Conservation (phyloP, 2,329 filamentous ascomycete genomes). For the Fusarium ambrosium region DNA sequence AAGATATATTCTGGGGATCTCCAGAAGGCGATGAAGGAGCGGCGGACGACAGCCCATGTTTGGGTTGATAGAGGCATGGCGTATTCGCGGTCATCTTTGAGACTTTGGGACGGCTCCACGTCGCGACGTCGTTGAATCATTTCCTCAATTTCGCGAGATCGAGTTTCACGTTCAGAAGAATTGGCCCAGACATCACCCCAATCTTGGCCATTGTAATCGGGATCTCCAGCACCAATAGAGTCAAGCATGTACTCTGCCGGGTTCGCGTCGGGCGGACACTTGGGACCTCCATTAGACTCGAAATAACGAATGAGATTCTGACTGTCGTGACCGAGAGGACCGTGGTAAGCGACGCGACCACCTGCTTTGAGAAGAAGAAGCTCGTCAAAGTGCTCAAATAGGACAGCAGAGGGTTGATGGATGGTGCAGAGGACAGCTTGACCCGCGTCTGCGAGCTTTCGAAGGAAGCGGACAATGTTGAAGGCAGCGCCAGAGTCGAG, state of each 20-base stretch:
- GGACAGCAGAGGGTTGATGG: slow-evolving; percentile 68
- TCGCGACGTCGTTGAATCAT: slow-evolving; percentile 63
- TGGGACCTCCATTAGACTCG: slow-evolving; percentile 60
- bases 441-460: slow-evolving; percentile 71
- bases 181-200: slow-evolving; percentile 73
- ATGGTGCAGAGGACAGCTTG: slow-evolving; percentile 73
- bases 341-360: slow-evolving; percentile 67
- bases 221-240: slow-evolving; percentile 72
- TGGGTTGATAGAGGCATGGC: slow-evolving; percentile 71
- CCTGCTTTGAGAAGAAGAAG: slow-evolving; percentile 67
- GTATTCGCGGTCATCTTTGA: slow-evolving; percentile 70
- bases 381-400: slow-evolving; percentile 70
- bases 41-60: slow-evolving; percentile 65
- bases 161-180: slow-evolving; percentile 62
- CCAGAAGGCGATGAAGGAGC: slow-evolving; percentile 75
- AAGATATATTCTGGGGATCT: slow-evolving; percentile 73
- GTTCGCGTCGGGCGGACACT: slow-evolving; percentile 63
- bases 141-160: slow-evolving; percentile 64
- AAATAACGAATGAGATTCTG: slow-evolving; percentile 65
- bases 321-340: slow-evolving; percentile 65
- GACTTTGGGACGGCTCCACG: slow-evolving; percentile 52
- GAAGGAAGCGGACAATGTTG: slow-evolving; percentile 72
- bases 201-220: slow-evolving; percentile 70
- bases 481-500: slow-evolving; percentile 71
- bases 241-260: slow-evolving; percentile 70